These are phyloP conservation scores for Filobasidium wieringae DNA, from an alignment of 768 basidiomycete genomes.

Conservation along the genomic window DNA sequence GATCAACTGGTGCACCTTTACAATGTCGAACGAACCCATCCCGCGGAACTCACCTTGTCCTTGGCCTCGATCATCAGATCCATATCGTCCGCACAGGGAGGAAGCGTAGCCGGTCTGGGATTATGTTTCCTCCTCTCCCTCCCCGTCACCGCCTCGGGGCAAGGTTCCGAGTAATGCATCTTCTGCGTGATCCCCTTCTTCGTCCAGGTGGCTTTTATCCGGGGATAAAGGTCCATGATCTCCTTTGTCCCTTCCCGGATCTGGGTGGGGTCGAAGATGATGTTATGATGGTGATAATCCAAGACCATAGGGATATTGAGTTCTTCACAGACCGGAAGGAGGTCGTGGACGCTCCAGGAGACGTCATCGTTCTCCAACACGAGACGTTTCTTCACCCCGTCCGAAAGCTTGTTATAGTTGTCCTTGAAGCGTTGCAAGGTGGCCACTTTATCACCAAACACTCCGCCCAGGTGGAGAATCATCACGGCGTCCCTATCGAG, in stretches of 20 bases:
- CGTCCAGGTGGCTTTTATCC: constrained; percentile 61
- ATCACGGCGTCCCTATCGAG: constrained; percentile 73
- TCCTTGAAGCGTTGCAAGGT: constrained; percentile 62
- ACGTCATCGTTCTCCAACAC: constrained; percentile 95
- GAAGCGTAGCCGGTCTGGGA: background rate
- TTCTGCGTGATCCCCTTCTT: constrained; percentile 72
- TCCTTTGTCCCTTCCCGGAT: constrained; percentile 13
- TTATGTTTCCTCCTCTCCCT: constrained; percentile 51
- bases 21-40: constrained; percentile 16
- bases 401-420: constrained; percentile 52
- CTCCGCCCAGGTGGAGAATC: constrained; percentile 63
- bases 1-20: background rate
- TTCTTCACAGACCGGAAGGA: constrained; percentile 76
- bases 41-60: too few relatives aligned
- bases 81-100: constrained; percentile 17
- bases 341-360: constrained; percentile 79
- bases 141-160: constrained; percentile 13
- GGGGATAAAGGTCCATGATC: constrained; percentile 21
- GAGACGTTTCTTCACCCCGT: constrained; percentile 56
- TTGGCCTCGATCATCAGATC: constrained; percentile 75
- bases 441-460: constrained; percentile 65
- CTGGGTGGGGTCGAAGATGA: constrained; percentile 13
- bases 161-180: constrained; percentile 77
- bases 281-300: constrained; percentile 37
- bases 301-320: constrained; percentile 62